phyloP scores from a whole-genome alignment of 805 yeast genomes.

The Schizosaccharomyces lindneri region DNA sequence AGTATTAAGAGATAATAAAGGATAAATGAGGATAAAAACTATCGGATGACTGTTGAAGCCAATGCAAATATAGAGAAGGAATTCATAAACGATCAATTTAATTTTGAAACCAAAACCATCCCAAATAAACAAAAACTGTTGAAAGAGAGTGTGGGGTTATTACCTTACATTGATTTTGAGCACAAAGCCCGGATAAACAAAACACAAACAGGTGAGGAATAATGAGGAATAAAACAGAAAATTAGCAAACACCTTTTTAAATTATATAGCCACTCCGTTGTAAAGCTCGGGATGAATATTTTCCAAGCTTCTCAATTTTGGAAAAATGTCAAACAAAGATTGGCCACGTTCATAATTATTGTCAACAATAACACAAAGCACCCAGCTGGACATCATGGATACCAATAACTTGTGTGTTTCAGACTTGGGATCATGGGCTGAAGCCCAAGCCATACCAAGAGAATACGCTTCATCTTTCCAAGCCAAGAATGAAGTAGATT shows the following conservation, averaged over 20 bases:
- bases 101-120: too few species aligned
- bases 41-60: too few species aligned
- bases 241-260: neutral
- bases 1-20: too few species aligned
- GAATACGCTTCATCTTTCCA: conserved; percentile 92
- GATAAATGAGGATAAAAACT: too few species aligned
- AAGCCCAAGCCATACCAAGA: conserved; percentile 56
- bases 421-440: conserved; percentile 12
- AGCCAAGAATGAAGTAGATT: conserved; percentile 70
- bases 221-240: neutral
- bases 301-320: conserved; percentile 4
- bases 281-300: neutral
- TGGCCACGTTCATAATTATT: conserved; percentile 32
- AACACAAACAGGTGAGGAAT: neutral
- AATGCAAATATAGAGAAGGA: too few species aligned
- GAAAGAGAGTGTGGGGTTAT: neutral
- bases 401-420: conserved; percentile 21
- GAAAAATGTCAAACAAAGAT: conserved; percentile 13
- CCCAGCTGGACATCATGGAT: conserved; percentile 30
- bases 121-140: neutral
- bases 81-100: too few species aligned
- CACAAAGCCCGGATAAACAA: neutral
- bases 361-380: conserved; percentile 70
- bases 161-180: neutral
- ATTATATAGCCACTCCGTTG: neutral